Conservation (phyloP, 1,284 basidiomycete genomes). For the Ganoderma sinense region DNA sequence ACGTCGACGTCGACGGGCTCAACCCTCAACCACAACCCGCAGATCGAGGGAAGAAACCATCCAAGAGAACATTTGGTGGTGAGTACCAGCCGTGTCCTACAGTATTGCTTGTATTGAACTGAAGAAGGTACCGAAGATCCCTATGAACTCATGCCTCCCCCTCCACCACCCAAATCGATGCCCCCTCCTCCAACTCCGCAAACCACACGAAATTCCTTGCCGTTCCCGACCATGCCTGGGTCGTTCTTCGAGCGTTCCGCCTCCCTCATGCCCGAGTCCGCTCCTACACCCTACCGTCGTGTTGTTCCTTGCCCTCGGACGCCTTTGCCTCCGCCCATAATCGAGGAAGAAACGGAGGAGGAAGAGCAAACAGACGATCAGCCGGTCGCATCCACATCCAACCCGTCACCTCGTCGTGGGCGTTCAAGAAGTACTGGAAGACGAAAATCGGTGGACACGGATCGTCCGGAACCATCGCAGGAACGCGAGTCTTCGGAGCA, state of each 20-base stretch:
- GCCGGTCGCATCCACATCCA: neutral
- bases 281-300: slow-evolving; percentile 12
- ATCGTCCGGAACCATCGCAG: neutral
- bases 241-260: slow-evolving; percentile 75
- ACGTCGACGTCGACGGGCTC: slow-evolving; percentile 1
- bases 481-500: slow-evolving; percentile 9
- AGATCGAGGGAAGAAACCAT: neutral
- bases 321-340: slow-evolving; percentile 22
- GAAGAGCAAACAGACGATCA: neutral
- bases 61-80: slow-evolving; percentile 12
- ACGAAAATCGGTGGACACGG: neutral
- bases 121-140: slow-evolving; percentile 6
- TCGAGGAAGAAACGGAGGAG: neutral
- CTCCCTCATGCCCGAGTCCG: slow-evolving; percentile 59
- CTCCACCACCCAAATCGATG: slow-evolving; percentile 11
- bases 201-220: slow-evolving; percentile 31
- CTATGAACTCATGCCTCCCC: slow-evolving; percentile 26
- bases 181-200: slow-evolving; percentile 28
- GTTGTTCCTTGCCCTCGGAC: slow-evolving; percentile 22
- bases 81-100: neutral
- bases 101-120: neutral
- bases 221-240: slow-evolving; percentile 77
- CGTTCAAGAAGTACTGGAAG: slow-evolving; percentile 4
- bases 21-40: slow-evolving; percentile 13
- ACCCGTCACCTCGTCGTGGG: slow-evolving; percentile 11